Evolutionary conservation across 208 protist genomes (phyloP).

Genomic region (Acanthamoeba culbertsoni): DNA sequence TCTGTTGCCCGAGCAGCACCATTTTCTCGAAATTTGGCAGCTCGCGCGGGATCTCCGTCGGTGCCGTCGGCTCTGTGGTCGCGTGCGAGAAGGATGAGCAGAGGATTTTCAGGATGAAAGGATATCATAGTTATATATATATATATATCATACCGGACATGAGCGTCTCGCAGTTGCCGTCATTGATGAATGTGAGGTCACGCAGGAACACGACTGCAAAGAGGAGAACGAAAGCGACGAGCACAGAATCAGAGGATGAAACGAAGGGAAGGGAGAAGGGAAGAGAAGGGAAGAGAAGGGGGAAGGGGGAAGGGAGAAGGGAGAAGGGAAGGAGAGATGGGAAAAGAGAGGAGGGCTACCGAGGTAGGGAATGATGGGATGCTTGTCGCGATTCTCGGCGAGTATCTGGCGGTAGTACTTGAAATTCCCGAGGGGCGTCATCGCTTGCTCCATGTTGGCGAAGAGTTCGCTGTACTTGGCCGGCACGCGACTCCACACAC

Average conservation of each 20-base stretch:
- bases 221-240: not conserved
- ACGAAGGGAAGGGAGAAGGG: too few species aligned
- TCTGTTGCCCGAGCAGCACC: constrained; percentile 15
- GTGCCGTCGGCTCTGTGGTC: not conserved
- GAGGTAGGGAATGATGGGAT: not conserved
- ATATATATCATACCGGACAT: not conserved
- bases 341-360: not conserved
- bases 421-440: constrained; percentile 12
- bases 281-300: too few species aligned
- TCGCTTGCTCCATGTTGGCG: constrained; percentile 8
- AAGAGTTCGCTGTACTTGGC: constrained; percentile 18
- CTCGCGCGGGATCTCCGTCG: not conserved
- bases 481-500: not conserved
- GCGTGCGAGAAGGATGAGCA: too few species aligned
- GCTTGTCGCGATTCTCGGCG: constrained; percentile 1
- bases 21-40: constrained; percentile 35
- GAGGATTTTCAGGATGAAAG: too few species aligned
- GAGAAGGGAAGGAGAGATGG: not conserved
- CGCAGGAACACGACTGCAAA: not conserved
- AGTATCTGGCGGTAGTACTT: constrained; percentile 37
- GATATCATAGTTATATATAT: too few species aligned
- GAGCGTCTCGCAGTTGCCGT: constrained; percentile 32
- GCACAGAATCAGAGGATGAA: too few species aligned
- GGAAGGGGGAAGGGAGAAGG: too few species aligned
- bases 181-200: constrained; percentile 22